Evolutionary conservation across 2,329 filamentous ascomycete species (phyloP).

Genomic region (Stachybotrys echinatus): DNA sequence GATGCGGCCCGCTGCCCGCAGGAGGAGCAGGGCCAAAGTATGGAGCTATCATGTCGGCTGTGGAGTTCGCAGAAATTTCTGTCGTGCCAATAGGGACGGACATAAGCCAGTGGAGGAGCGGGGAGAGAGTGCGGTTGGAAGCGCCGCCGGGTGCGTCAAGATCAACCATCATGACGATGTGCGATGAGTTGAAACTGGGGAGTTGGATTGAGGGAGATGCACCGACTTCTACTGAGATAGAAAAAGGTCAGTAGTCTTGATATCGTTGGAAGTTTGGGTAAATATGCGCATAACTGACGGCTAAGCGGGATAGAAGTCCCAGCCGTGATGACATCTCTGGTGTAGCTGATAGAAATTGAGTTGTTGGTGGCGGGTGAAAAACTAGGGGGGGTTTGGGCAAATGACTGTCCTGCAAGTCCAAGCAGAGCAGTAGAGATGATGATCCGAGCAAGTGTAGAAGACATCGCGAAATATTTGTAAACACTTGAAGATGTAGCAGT

Average conservation of each 20-base stretch:
- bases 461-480: not conserved
- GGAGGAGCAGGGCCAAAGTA: constrained; percentile 5
- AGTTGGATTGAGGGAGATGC: not conserved
- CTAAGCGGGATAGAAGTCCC: not conserved
- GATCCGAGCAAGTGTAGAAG: not conserved
- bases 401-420: not conserved
- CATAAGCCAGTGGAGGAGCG: constrained; percentile 3
- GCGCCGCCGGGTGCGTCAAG: constrained; percentile 5
- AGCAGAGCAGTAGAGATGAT: not conserved
- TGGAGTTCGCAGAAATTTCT: constrained; percentile 17
- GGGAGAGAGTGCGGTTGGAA: not conserved
- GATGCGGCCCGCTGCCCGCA: constrained; percentile 3
- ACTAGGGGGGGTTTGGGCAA: not conserved
- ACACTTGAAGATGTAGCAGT: not conserved
- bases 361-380: not conserved
- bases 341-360: not conserved
- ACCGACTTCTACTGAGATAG: not conserved
- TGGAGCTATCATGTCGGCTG: not conserved
- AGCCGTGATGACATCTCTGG: not conserved
- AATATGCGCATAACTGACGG: not conserved
- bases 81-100: not conserved
- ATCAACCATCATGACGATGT: constrained; percentile 4
- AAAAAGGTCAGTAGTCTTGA: not conserved
- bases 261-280: too few relatives aligned
- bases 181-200: constrained; percentile 1